Base-by-base conservation (phyloP, 2,329 filamentous ascomycete species). In the Claviceps pazoutovae region DNA sequence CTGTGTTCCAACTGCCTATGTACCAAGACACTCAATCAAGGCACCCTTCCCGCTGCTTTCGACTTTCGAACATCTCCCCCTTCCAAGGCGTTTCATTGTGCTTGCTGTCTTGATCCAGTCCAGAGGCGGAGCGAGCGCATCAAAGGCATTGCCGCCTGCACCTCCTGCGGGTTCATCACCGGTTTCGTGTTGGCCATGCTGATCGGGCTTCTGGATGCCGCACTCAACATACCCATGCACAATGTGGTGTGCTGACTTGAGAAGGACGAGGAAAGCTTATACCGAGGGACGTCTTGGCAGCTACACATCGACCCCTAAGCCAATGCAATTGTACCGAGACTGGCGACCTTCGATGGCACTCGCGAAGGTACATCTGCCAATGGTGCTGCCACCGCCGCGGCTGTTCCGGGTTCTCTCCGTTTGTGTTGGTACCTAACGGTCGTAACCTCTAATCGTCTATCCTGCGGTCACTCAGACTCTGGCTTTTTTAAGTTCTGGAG, bases 81-180 rank as follows among this genome's bases (percentile, higher is more conserved):
- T 4, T 34, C 9, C 9, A 34, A 30, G 4, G 30, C 9, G 30
- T 11, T 34, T 11, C 9, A 11, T 11, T 34, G 9, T 34, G 9
- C 30, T 34, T 34, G 30, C 30, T 34, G 30, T 34, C 30, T 34
- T 34, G 30, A 34, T 34, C 30, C 9, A 34, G 30, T 34, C 30
- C 26, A 4, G 30, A 34, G 30, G 30, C 30, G 30, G 30, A 34
- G 30, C 3, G 37, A 98, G 75, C 23, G 83, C 86, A 14, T 89
- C 90, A 61, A 98, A 98, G 0, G 86, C 91, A 66, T 98, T 93
- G 17, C 84, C 84, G 2, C 84, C 82, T 2, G 78, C 71, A 43
- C 63, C 66, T 23, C 79, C 79, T 4, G 75, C 70, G 23, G 79
- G 68, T 71, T 66, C 14, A 71, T 66, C 14, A 74, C 69, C 16